Evolutionary conservation across 331 rosid species (phyloP).

Genomic region (Malus hybrid): DNA sequence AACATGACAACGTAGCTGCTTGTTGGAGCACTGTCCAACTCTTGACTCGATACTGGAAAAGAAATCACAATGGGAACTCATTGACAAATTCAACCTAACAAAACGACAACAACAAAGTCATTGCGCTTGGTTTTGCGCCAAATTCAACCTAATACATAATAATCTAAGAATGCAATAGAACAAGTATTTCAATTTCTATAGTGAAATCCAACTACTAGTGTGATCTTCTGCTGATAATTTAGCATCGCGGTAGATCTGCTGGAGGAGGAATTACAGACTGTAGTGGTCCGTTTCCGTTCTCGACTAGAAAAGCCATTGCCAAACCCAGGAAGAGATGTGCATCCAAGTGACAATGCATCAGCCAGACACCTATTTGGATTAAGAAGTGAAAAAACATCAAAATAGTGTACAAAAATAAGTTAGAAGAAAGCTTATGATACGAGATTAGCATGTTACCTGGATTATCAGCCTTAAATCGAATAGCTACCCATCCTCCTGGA

Average conservation of each 20-base stretch:
- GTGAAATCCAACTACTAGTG: neutral
- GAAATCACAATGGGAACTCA: constrained; percentile 1
- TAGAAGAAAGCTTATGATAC: neutral
- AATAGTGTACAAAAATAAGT: neutral
- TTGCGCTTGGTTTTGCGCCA: constrained; percentile 7
- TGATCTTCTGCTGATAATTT: constrained; percentile 19
- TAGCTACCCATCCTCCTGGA: constrained; percentile 99
- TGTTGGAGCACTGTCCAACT: constrained; percentile 21
- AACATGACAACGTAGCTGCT: constrained; percentile 11
- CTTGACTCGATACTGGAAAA: constrained; percentile 9
- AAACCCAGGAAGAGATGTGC: constrained; percentile 69
- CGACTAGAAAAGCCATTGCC: constrained; percentile 70
- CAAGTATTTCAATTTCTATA: constrained; percentile 7
- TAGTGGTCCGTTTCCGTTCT: constrained; percentile 65
- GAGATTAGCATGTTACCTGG: constrained; percentile 46
- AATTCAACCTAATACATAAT: constrained; percentile 45
- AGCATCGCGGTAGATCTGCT: constrained; percentile 81
- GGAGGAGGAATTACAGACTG: constrained; percentile 93
- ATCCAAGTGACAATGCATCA: constrained; percentile 90
- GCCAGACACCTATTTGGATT: constrained; percentile 64
- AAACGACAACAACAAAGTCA: neutral
- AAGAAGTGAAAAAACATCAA: neutral
- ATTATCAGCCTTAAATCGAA: constrained; percentile 80
- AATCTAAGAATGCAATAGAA: constrained; percentile 3
- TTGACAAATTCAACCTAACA: constrained; percentile 12